phyloP scores from a whole-genome alignment of 108 stramenopile species.

The Craspedostauros australis region DNA sequence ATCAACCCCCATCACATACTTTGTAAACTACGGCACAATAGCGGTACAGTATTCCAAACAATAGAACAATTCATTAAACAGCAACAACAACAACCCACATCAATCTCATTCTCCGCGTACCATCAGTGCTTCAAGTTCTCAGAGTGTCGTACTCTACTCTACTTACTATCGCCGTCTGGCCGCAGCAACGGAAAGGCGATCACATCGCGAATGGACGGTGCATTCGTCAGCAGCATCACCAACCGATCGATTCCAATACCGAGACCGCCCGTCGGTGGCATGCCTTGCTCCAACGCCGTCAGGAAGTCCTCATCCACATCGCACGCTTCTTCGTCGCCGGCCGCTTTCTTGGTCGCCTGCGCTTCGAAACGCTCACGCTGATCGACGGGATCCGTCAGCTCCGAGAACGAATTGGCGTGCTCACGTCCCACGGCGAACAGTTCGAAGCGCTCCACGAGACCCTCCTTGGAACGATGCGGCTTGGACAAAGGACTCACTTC shows the following conservation, averaged over 20 bases:
- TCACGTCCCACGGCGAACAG: slow-evolving; percentile 94
- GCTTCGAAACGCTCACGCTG: slow-evolving; percentile 93
- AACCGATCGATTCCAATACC: slow-evolving; percentile 98
- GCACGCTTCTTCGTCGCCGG: slow-evolving; percentile 96
- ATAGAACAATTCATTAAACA: too few species aligned
- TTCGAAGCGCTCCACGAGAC: slow-evolving; percentile 95
- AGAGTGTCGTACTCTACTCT: too few species aligned
- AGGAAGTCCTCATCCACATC: slow-evolving; percentile 98
- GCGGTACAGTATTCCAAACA: too few species aligned
- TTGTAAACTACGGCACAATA: too few species aligned
- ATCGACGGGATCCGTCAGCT: slow-evolving; percentile 97
- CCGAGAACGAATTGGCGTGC: slow-evolving; percentile 95
- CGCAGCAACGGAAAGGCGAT: slow-evolving; percentile 96
- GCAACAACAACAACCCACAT: too few species aligned
- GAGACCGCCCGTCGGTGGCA: slow-evolving; percentile 98
- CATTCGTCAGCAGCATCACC: slow-evolving; percentile 95
- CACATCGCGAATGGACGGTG: slow-evolving; percentile 96
- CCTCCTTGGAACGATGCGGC: slow-evolving; percentile 89
- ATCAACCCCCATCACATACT: too few species aligned
- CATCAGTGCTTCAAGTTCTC: too few species aligned
- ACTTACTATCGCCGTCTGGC: slow-evolving; percentile 34
- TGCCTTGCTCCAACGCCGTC: slow-evolving; percentile 92
- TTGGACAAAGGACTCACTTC: slow-evolving; percentile 97
- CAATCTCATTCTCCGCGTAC: too few species aligned
- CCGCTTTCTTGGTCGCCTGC: slow-evolving; percentile 91